Evolutionary conservation across 495 filamentous ascomycete genomes (phyloP).

Genomic region (Hypoxylon lienhwacheense): DNA sequence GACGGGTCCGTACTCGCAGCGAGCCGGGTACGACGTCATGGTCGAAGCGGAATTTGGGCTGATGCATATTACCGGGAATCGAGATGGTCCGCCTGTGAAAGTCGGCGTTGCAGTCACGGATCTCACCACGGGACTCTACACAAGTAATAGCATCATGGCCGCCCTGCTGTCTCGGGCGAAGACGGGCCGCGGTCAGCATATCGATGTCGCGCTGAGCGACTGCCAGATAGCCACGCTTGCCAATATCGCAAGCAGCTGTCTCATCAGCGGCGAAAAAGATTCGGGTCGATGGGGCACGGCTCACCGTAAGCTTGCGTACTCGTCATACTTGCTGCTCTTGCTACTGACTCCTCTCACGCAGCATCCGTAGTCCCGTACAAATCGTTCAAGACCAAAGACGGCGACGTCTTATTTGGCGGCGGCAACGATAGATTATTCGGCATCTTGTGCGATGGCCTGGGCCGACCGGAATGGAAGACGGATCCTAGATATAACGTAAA

Average conservation of each 20-base stretch:
- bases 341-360: constrained; percentile 46
- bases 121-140: constrained; percentile 93
- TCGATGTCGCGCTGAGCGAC: constrained; percentile 88
- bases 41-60: constrained; percentile 97
- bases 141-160: constrained; percentile 96
- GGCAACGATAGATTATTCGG: constrained; percentile 93
- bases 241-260: constrained; percentile 88
- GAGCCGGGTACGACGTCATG: constrained; percentile 98
- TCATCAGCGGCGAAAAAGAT: constrained; percentile 88
- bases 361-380: constrained; percentile 95
- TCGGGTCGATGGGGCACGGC: constrained; percentile 91
- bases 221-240: constrained; percentile 90
- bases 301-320: constrained; percentile 67
- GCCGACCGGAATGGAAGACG: constrained; percentile 75
- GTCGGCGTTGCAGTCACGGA: constrained; percentile 97
- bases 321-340: not conserved
- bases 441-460: constrained; percentile 77
- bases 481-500: constrained; percentile 79
- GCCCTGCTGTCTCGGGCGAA: constrained; percentile 70
- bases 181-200: constrained; percentile 74
- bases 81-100: constrained; percentile 91
- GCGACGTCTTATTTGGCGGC: constrained; percentile 88
- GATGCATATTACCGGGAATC: constrained; percentile 93
- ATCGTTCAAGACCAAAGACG: constrained; percentile 89
- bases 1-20: constrained; percentile 84